Evolutionary conservation across 2,329 filamentous ascomycete species (phyloP).

Genomic region (Fusarium albosuccineum): DNA sequence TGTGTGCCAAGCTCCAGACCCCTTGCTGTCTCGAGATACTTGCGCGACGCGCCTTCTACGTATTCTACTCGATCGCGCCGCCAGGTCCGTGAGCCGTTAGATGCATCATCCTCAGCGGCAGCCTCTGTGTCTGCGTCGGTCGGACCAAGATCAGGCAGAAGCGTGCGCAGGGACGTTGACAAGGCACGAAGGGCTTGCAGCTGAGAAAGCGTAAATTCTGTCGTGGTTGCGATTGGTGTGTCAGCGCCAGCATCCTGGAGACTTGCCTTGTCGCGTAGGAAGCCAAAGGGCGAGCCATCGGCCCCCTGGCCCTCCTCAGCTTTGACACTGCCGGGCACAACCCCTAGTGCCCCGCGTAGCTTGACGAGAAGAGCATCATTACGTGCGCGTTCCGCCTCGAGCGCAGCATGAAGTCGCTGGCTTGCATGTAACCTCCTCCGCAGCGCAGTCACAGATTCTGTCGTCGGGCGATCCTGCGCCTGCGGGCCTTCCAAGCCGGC

Average conservation of each 20-base stretch:
- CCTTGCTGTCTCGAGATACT: conserved; percentile 78
- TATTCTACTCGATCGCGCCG: conserved; percentile 82
- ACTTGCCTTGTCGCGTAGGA: conserved; percentile 67
- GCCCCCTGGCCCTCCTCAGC: conserved; percentile 38
- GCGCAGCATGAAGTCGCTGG: conserved; percentile 77
- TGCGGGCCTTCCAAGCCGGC: conserved; percentile 27
- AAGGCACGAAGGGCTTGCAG: conserved; percentile 82
- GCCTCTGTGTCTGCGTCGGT: conserved; percentile 50
- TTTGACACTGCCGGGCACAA: conserved; percentile 45
- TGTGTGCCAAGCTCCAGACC: conserved; percentile 74
- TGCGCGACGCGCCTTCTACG: conserved; percentile 81
- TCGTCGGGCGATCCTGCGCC: conserved; percentile 61
- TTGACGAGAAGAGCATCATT: conserved; percentile 79
- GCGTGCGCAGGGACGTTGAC: conserved; percentile 68
- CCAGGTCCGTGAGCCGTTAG: conserved; percentile 65
- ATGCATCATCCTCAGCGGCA: conserved; percentile 46
- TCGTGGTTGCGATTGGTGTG: conserved; percentile 75
- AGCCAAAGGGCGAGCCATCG: conserved; percentile 61
- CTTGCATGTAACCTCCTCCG: conserved; percentile 82
- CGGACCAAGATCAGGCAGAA: conserved; percentile 72
- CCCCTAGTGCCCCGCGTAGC: conserved; percentile 64
- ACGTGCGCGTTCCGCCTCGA: conserved; percentile 76
- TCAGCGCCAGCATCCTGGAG: conserved; percentile 64
- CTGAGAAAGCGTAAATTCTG: conserved; percentile 85
- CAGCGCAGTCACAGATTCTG: conserved; percentile 78